phyloP scores from a whole-genome alignment of 441 rosid species.

The Euphorbia schlechtendalii region DNA sequence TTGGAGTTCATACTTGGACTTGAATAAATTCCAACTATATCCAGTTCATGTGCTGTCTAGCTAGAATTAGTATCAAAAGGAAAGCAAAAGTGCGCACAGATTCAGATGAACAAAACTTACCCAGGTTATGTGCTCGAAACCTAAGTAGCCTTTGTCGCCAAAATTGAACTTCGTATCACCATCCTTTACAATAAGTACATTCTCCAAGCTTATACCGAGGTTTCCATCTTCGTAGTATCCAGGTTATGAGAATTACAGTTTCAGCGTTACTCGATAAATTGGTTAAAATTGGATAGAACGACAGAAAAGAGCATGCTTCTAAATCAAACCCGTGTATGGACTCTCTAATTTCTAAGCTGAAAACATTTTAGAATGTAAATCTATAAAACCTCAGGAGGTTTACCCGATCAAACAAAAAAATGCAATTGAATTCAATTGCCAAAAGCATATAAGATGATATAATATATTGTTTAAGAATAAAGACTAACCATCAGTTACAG shows the following conservation, averaged over 20 bases:
- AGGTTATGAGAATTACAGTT: slow-evolving; percentile 60
- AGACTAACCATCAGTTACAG: slow-evolving; percentile 89
- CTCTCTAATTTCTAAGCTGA: background rate
- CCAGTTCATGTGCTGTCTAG: background rate
- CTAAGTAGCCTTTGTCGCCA: no score
- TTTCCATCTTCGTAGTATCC: slow-evolving; percentile 97
- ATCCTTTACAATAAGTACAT: slow-evolving; percentile 70
- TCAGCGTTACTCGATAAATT: background rate
- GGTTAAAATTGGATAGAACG: background rate
- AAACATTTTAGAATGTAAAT: background rate
- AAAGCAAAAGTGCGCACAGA: background rate
- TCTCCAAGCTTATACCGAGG: slow-evolving; percentile 91
- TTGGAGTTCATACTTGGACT: background rate
- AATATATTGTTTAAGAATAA: background rate
- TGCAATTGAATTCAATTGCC: no score
- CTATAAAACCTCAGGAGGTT: background rate
- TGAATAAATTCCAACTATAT: background rate
- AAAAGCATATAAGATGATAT: no score
- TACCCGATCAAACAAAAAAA: no score
- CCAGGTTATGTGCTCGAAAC: slow-evolving; percentile 98
- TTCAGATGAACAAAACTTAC: slow-evolving; percentile 24
- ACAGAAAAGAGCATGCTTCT: background rate
- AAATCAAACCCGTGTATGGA: slow-evolving; percentile 4
- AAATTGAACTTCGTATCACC: slow-evolving; percentile 70
- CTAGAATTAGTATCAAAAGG: background rate